Percentiles rank a stretch among this genome's conserved stretches.
Conservation (phyloP, 331 rosid genomes). For the Saraca asoca region DNA sequence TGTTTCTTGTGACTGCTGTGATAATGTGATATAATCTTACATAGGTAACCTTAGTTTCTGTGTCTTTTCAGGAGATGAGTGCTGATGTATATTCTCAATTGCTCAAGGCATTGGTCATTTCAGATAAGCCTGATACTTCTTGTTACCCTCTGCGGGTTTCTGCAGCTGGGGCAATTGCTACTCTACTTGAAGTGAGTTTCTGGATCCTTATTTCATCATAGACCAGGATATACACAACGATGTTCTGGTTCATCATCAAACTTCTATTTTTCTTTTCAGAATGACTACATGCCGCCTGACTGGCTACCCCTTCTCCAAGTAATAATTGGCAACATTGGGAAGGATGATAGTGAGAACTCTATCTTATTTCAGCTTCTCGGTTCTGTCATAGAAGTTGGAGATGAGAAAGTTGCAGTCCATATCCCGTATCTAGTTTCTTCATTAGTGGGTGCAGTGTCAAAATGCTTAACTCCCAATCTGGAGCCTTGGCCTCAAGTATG, state of each 20-base stretch:
- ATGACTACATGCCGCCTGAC: slow-evolving; percentile 83
- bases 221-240: neutral
- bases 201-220: slow-evolving; percentile 30
- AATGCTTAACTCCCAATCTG: slow-evolving; percentile 48
- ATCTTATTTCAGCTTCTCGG: slow-evolving; percentile 74
- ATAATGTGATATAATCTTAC: neutral
- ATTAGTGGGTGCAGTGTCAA: slow-evolving; percentile 62
- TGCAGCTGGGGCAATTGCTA: slow-evolving; percentile 81
- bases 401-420: slow-evolving; percentile 72
- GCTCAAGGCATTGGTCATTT: slow-evolving; percentile 72
- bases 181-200: slow-evolving; percentile 73
- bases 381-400: slow-evolving; percentile 76
- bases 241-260: slow-evolving; percentile 32
- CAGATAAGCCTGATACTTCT: slow-evolving; percentile 58
- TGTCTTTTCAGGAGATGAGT: slow-evolving; percentile 70
- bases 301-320: slow-evolving; percentile 90
- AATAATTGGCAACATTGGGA: slow-evolving; percentile 57
- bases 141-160: slow-evolving; percentile 87
- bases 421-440: slow-evolving; percentile 66
- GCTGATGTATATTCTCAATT: slow-evolving; percentile 71
- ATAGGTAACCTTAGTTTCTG: slow-evolving; percentile 14
- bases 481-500: slow-evolving; percentile 93
- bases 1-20: slow-evolving; percentile 19
- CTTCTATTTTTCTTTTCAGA: slow-evolving; percentile 56
- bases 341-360: slow-evolving; percentile 67